Evolutionary conservation across 805 yeast species (phyloP), one percentile per base, ranked within the genome.

Genomic region (Schwanniomyces sp.): DNA sequence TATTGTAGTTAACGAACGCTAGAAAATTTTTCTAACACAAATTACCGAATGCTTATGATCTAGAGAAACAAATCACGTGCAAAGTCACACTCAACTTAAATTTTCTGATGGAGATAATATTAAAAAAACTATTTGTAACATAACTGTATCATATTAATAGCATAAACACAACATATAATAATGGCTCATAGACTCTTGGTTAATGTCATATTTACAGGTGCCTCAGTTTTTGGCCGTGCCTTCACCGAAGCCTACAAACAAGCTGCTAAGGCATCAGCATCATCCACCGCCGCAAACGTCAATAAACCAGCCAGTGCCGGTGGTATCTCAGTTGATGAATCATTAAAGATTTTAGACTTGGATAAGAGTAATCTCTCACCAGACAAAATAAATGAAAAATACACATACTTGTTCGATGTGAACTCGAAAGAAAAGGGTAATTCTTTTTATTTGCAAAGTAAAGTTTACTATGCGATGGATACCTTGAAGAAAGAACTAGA

Each of bases 221-320:
- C 97, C 4, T 85, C 89, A 57, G 98, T 92, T 27, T 91, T 94
- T 63, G 97, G 98, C 48, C 82, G 88, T 57, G 99, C 99, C 0
- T 94, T 94, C 66, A 79, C 90, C n/a, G 96, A 91, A 66, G 98
- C 99, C 0, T 94, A 92, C 76, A 87, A 85, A 61, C 98, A 94
- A 71, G 96, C 96, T 1, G 97, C 98, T 14, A 88, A 92, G 44
- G 91, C 91, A 46, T 84, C 96, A n/a, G 90, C 92, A 2, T 80
- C 88, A 26, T 82, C 82, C 55, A 75, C 86, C 17, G 74, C 62
- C 66, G 79, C 79, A 4, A 58, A 61, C 37, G 68, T 71, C 32
- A 58, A 64, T 40, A 71, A 70, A 57, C 77, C 80, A 45, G 72
- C 80, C 27, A 82, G 89, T 51, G 78, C 76, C 30, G 85, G 86